These are phyloP conservation scores for Gryganskiella cystojenkinii DNA, from an alignment of 192 early-diverging fungal genomes.

Conservation along the genomic window DNA sequence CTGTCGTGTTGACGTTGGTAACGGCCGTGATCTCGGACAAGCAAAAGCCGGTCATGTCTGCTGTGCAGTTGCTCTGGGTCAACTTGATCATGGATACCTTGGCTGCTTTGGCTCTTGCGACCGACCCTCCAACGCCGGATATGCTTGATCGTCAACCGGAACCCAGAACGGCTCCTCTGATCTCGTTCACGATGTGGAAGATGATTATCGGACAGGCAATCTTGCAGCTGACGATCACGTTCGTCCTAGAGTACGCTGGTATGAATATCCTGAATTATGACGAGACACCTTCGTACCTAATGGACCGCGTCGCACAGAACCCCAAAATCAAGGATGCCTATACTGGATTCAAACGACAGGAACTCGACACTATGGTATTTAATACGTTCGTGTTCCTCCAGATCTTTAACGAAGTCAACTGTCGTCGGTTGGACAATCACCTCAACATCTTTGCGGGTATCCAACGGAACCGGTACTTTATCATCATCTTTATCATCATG, in stretches of 20 bases:
- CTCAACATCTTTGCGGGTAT: slow-evolving; percentile 92
- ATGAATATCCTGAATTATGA: slow-evolving; percentile 69
- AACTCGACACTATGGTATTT: slow-evolving; percentile 86
- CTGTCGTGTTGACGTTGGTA: slow-evolving; percentile 83
- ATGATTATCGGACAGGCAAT: slow-evolving; percentile 94
- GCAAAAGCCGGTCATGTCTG: slow-evolving; percentile 89
- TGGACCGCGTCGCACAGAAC: slow-evolving; percentile 6
- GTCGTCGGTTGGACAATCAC: slow-evolving; percentile 77
- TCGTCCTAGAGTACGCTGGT: slow-evolving; percentile 75
- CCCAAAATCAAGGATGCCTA: slow-evolving; percentile 12
- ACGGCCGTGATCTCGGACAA: slow-evolving; percentile 71
- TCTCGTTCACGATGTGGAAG: slow-evolving; percentile 94
- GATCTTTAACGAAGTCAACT: slow-evolving; percentile 84
- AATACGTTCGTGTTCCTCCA: slow-evolving; percentile 94
- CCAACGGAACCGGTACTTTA: slow-evolving; percentile 81
- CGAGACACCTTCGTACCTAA: slow-evolving; percentile 18
- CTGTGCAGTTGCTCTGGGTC: slow-evolving; percentile 98
- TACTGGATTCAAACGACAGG: slow-evolving; percentile 18
- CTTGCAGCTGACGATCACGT: slow-evolving; percentile 86
- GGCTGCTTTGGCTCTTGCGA: slow-evolving; percentile 96
- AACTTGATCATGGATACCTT: slow-evolving; percentile 99
- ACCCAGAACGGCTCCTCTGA: slow-evolving; percentile 81
- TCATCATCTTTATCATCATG: slow-evolving; percentile 80
- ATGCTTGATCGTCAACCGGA: slow-evolving; percentile 91
- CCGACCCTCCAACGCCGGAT: slow-evolving; percentile 90